Percentiles rank a stretch among this genome's conserved stretches.
Conservation (phyloP, 306 rosid species). For the Pyrus pyrifolia region DNA sequence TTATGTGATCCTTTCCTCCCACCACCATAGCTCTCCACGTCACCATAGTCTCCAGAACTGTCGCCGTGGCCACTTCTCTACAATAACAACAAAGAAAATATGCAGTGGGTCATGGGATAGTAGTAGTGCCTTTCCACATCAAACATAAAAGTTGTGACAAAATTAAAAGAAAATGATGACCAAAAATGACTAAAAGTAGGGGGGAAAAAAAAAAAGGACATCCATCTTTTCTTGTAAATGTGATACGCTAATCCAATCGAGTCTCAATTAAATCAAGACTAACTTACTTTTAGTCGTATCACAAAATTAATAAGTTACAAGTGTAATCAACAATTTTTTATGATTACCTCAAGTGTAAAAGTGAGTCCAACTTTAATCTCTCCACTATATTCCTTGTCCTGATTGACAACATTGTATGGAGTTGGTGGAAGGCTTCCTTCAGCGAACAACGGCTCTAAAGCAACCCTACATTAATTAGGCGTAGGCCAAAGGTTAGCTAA, state of each 20-base stretch:
- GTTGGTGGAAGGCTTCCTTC: conserved; percentile 55
- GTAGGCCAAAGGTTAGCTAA: background rate
- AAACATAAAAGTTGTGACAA: background rate
- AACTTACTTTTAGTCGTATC: too few species aligned
- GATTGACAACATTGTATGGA: conserved; percentile 52
- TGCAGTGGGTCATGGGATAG: too few species aligned
- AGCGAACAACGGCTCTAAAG: conserved; percentile 35
- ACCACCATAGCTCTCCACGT: background rate
- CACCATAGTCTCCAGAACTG: background rate
- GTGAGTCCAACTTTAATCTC: conserved; percentile 50
- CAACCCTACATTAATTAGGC: conserved; percentile 30
- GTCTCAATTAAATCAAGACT: too few species aligned
- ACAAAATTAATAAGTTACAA: too few species aligned
- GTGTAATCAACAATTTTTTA: background rate
- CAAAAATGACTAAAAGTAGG: background rate
- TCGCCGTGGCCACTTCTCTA: background rate
- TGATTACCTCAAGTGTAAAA: conserved; percentile 31
- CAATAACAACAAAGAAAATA: background rate
- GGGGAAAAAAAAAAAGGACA: background rate
- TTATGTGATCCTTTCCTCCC: background rate
- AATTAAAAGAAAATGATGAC: background rate
- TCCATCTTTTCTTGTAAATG: too few species aligned
- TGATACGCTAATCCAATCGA: too few species aligned
- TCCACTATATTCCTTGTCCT: conserved; percentile 43
- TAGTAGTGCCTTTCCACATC: too few species aligned